These are phyloP conservation scores for Erythrobasidium yunnanense DNA, from an alignment of 768 basidiomycete species.

Conservation along the genomic window DNA sequence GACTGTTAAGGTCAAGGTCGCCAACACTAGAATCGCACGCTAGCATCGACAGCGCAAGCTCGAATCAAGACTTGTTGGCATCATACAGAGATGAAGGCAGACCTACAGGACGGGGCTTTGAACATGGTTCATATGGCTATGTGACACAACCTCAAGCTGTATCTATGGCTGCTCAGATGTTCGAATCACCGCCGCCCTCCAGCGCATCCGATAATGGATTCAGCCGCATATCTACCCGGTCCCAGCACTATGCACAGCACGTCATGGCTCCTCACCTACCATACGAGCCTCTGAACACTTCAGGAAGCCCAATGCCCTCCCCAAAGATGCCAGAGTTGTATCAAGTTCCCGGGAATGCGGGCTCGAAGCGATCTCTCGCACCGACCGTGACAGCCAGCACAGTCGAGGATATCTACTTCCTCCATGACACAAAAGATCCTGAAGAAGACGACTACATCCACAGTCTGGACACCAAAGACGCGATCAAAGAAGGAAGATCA, in stretches of 20 bases:
- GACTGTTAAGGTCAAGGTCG: too few species aligned
- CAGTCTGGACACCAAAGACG: conserved; percentile 5
- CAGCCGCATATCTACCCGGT: too few species aligned
- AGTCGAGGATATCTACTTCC: conserved; percentile 6
- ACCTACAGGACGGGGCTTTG: too few species aligned
- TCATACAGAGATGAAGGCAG: too few species aligned
- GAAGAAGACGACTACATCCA: conserved; percentile 21
- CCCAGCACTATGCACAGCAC: too few species aligned
- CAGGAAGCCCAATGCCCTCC: neutral
- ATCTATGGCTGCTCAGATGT: neutral
- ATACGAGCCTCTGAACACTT: neutral
- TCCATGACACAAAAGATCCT: conserved; percentile 16
- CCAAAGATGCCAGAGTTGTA: neutral
- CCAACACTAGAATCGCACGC: too few species aligned
- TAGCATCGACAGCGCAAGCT: too few species aligned
- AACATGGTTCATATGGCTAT: conserved; percentile 13
- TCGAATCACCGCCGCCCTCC: neutral
- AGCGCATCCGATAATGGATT: neutral
- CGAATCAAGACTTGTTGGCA: too few species aligned
- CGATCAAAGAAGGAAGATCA: neutral
- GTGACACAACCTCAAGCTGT: neutral
- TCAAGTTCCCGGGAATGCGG: neutral
- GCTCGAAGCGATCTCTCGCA: neutral
- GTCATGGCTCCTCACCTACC: too few species aligned
- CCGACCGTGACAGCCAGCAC: neutral